Evolutionary conservation across 202 grass and related monocot genomes (phyloP).

Genomic region (Zizania palustris): DNA sequence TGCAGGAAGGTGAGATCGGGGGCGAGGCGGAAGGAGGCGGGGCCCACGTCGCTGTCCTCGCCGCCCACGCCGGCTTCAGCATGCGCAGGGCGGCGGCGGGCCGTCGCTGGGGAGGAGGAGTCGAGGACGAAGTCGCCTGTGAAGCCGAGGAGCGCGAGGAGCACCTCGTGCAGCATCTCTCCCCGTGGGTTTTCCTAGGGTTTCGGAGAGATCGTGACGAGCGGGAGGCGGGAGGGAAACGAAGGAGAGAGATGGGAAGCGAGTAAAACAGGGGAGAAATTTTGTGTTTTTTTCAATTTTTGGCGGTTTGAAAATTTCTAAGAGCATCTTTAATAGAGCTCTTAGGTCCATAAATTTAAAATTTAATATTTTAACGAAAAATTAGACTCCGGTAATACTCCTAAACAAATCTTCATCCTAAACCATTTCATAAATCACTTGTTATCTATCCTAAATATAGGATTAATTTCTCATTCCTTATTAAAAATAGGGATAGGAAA

Average conservation of each 20-base stretch:
- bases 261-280: not conserved
- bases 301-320: too few species aligned
- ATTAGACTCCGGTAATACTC: too few species aligned
- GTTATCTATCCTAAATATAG: too few species aligned
- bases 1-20: too few species aligned
- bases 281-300: too few species aligned
- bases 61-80: slow-evolving; percentile 24
- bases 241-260: not conserved
- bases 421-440: too few species aligned
- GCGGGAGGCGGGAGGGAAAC: not conserved
- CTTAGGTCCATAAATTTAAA: too few species aligned
- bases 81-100: slow-evolving; percentile 34
- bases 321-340: too few species aligned
- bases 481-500: too few species aligned
- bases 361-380: too few species aligned
- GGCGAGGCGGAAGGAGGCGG: slow-evolving; percentile 51
- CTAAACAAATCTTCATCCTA: too few species aligned
- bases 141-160: slow-evolving; percentile 85
- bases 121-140: slow-evolving; percentile 88
- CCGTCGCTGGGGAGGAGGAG: slow-evolving; percentile 23
- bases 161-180: slow-evolving; percentile 89
- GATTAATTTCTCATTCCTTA: too few species aligned
- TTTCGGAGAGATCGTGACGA: slow-evolving; percentile 25
- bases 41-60: slow-evolving; percentile 38
- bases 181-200: slow-evolving; percentile 43